Percentiles rank a stretch among this genome's conserved stretches.
Evolutionary conservation across 495 filamentous ascomycete species (phyloP).

Genomic region (Terfezia claveryi): DNA sequence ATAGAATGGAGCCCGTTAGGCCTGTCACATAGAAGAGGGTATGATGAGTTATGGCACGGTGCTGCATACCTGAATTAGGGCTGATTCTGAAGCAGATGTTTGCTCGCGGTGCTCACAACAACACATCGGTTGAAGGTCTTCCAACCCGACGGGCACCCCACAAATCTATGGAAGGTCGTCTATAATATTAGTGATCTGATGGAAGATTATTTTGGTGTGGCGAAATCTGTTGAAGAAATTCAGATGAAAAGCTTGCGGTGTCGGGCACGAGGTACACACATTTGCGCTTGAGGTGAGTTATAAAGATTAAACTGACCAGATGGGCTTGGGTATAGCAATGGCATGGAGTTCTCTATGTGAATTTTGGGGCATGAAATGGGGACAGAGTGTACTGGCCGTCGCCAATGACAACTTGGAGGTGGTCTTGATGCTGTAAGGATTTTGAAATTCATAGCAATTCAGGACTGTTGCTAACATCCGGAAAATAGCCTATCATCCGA

Average conservation of each 20-base stretch:
- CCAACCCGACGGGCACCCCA: conserved; percentile 14
- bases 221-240: not conserved
- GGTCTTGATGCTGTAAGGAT: conserved; percentile 14
- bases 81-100: conserved; percentile 12
- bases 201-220: not conserved
- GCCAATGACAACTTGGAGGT: conserved; percentile 27
- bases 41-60: conserved; percentile 5
- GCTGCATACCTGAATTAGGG: not conserved
- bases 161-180: conserved; percentile 16
- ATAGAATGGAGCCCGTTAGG: conserved; percentile 42
- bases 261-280: no score
- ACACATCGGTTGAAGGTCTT: conserved; percentile 24
- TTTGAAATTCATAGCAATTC: no score
- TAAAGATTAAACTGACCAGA: no score
- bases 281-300: not conserved
- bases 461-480: no score
- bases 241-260: no score
- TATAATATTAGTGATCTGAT: conserved; percentile 17
- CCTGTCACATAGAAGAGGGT: conserved; percentile 33
- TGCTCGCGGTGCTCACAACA: conserved; percentile 37
- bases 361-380: conserved; percentile 2
- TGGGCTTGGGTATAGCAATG: conserved; percentile 2
- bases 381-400: conserved; percentile 20
- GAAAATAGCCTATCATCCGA: not conserved
- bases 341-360: conserved; percentile 17